Evolutionary conservation across 1,284 basidiomycete genomes (phyloP), one percentile per base, ranked within the genome.

Genomic region (Pisolithus thermaeus): DNA sequence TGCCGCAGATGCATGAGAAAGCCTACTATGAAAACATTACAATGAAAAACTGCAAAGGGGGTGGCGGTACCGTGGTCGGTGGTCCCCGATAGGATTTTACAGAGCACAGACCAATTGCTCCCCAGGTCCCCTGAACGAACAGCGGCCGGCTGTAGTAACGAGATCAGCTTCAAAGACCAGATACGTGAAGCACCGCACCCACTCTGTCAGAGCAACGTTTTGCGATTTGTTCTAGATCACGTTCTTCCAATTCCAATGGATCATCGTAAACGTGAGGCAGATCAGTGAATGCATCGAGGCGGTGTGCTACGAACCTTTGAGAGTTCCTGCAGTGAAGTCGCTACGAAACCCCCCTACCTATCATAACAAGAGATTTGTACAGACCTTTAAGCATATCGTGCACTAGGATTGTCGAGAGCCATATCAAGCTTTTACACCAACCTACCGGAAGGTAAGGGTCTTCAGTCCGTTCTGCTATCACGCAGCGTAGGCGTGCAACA

Each of bases 1-100:
- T 87, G 77, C 23, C 90, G 81, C 28, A 90, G 77, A 20, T 90
- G 86, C 38, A 89, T 70, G 11, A 92, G 74, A 2, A 82, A 76
- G 49, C 75, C 75, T 52, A 83, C 59, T 51, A 81, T 79, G 7
- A 72, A 62, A 39, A 83, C 63, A 37, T 84, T 75, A 35, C 76
- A 70, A 50, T 81, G 77, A 68, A 86, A 87, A 23, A 79, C 71
- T 0, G 66, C 58, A 3, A 65, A 51, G 6, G 70, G 65, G 0
- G 85, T 86, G 7, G 64, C 53, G 4, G 61, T 53, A 51, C 84
- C 81, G 59, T 87, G 84, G 6, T 61, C 56, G 4, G 66, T 52
- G 3, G 79, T 81, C 27, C 77, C 75, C 2, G 73, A 66, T 2
- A 87, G 72, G 41, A 73, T 66, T 47, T 73, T 77, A 23, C 78